A percentile compares a stretch with the other conserved stretches of the same genome.
Evolutionary conservation across 345 rosid genomes (phyloP).

Genomic region (Eucalyptus tenuipes): DNA sequence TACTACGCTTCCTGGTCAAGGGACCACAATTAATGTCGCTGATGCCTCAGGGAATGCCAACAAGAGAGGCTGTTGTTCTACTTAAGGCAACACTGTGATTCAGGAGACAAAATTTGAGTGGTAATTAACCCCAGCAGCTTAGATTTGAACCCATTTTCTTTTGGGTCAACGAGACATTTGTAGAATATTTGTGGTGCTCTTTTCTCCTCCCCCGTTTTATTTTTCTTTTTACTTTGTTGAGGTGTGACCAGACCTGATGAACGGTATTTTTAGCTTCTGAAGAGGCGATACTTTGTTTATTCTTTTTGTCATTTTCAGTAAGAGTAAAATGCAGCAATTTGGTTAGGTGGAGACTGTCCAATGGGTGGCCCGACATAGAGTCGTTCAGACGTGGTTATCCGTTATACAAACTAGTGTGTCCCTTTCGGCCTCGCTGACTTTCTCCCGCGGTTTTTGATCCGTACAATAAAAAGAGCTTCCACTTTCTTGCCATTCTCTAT

Average conservation of each 20-base stretch:
- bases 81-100: background rate
- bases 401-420: background rate
- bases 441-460: background rate
- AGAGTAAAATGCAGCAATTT: background rate
- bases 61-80: slow-evolving; percentile 8
- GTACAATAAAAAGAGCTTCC: background rate
- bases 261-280: background rate
- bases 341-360: background rate
- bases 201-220: background rate
- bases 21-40: slow-evolving; percentile 6
- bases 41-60: background rate
- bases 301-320: background rate
- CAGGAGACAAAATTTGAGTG: background rate
- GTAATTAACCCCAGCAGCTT: background rate
- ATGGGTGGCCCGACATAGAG: background rate
- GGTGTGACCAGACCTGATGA: slow-evolving; percentile 17
- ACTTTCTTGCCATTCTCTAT: background rate
- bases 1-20: slow-evolving; percentile 9
- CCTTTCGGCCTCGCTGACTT: background rate
- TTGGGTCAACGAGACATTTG: slow-evolving; percentile 14
- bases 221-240: background rate
- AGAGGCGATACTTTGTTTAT: background rate
- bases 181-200: slow-evolving; percentile 18
- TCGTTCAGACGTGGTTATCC: background rate
- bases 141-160: background rate